Conservation (phyloP, 2,329 filamentous ascomycete species). For the Paraphaeosphaeria sporulosa region DNA sequence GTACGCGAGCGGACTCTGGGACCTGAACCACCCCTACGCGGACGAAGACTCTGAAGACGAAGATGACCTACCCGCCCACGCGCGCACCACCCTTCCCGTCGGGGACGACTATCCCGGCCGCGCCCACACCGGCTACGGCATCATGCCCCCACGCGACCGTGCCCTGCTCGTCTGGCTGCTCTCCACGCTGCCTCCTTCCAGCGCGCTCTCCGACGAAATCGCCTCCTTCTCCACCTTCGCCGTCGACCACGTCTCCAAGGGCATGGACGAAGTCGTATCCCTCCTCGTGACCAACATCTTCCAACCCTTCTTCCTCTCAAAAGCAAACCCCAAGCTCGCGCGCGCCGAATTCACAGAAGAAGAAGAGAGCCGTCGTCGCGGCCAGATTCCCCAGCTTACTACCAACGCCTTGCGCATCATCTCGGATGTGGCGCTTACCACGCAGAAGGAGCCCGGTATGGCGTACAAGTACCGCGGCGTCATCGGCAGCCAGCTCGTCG, state of each 20-base stretch:
- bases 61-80: conserved; percentile 42
- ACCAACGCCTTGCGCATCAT: conserved; percentile 76
- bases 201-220: conserved; percentile 81
- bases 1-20: conserved; percentile 76
- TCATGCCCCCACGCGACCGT: conserved; percentile 35
- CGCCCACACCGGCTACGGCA: conserved; percentile 36
- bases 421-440: conserved; percentile 79
- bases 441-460: conserved; percentile 35
- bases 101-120: conserved; percentile 39
- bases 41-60: conserved; percentile 70
- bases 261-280: conserved; percentile 90
- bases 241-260: conserved; percentile 83
- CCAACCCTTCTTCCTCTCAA: conserved; percentile 75
- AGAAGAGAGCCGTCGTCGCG: conserved; percentile 30
- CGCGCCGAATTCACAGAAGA: conserved; percentile 22
- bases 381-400: conserved; percentile 35
- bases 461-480: conserved; percentile 82
- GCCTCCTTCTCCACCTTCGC: conserved; percentile 88
- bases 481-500: conserved; percentile 75
- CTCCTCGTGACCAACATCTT: conserved; percentile 84
- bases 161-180: conserved; percentile 85
- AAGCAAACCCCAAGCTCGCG: conserved; percentile 67
- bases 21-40: conserved; percentile 85
- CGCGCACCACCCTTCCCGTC: conserved; percentile 34
- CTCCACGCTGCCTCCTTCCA: conserved; percentile 78